Percentiles rank a stretch among this genome's conserved stretches.
Evolutionary conservation across 75 land plant genomes (phyloP).

Genomic region (Azolla pinnata): DNA sequence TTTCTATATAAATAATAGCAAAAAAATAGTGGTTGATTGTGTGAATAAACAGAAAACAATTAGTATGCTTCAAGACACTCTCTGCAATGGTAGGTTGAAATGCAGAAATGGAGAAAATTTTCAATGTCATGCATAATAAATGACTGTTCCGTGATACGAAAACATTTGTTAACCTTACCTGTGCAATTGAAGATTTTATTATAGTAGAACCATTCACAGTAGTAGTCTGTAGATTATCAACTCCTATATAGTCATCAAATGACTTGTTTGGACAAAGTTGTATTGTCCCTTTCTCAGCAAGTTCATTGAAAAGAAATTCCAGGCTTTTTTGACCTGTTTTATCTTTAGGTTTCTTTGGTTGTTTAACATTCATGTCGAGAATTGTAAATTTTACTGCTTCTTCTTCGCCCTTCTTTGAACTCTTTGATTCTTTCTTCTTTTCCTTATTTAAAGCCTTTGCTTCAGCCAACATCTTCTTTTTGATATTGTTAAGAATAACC

Average conservation of each 20-base stretch:
- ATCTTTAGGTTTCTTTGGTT: constrained; percentile 24
- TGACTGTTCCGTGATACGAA: too few species aligned
- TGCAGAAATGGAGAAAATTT: too few species aligned
- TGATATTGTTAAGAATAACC: constrained; percentile 21
- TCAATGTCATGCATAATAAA: too few species aligned
- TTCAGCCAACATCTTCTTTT: constrained; percentile 23
- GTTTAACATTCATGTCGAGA: neutral
- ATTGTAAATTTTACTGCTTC: constrained; percentile 3
- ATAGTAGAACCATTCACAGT: constrained; percentile 10
- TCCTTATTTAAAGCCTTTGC: neutral
- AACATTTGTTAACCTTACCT: too few species aligned
- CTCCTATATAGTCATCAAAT: constrained; percentile 18
- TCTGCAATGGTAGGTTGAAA: too few species aligned
- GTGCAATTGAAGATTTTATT: constrained; percentile 17
- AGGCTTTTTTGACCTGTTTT: constrained; percentile 18
- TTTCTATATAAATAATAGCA: neutral
- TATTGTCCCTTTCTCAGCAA: constrained; percentile 20
- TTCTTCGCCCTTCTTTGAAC: constrained; percentile 21
- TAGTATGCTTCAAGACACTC: too few species aligned
- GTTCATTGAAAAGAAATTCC: constrained; percentile 19
- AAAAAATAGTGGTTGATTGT: neutral
- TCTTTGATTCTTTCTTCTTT: constrained; percentile 14
- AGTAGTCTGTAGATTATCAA: constrained; percentile 15
- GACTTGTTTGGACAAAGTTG: constrained; percentile 19
- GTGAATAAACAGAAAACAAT: too few species aligned